Percentiles rank a stretch among this genome's conserved stretches.
Conservation (phyloP, 352 stramenopile species). For the Achlya hypogyna region DNA sequence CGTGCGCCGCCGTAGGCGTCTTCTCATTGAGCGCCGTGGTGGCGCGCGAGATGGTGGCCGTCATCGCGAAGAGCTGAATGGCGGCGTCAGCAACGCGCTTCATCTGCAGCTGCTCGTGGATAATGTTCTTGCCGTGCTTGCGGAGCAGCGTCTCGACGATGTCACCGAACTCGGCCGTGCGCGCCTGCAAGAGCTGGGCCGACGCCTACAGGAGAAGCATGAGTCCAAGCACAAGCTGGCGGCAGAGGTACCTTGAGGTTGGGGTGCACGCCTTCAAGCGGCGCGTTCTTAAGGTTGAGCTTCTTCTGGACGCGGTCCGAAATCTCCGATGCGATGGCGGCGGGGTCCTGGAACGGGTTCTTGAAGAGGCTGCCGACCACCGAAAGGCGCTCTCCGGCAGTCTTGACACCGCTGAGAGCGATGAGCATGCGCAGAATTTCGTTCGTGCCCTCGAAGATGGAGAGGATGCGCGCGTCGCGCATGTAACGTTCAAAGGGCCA, state of each 20-base stretch:
- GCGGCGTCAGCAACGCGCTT: conserved; percentile 77
- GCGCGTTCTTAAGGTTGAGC: conserved; percentile 27
- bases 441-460: conserved; percentile 89
- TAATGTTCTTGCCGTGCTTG: conserved; percentile 83
- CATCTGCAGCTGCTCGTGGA: conserved; percentile 81
- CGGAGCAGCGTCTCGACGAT: conserved; percentile 65
- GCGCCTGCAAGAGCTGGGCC: conserved; percentile 50
- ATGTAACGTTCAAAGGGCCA: conserved; percentile 88
- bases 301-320: conserved; percentile 74
- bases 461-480: conserved; percentile 85
- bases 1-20: conserved; percentile 51
- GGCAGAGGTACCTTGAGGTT: too few relatives aligned
- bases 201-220: too few relatives aligned
- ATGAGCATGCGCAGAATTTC: conserved; percentile 90
- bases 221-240: too few relatives aligned
- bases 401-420: conserved; percentile 71
- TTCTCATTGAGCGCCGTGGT: conserved; percentile 46
- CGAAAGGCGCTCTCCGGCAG: conserved; percentile 69
- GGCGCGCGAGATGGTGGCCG: conserved; percentile 75
- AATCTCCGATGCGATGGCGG: conserved; percentile 56
- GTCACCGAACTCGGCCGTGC: conserved; percentile 68
- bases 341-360: conserved; percentile 74
- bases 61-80: conserved; percentile 80
- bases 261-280: conserved; percentile 60
- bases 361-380: conserved; percentile 64